Conservation (phyloP, 2,329 filamentous ascomycete genomes). For the Scytalidium sp. region DNA sequence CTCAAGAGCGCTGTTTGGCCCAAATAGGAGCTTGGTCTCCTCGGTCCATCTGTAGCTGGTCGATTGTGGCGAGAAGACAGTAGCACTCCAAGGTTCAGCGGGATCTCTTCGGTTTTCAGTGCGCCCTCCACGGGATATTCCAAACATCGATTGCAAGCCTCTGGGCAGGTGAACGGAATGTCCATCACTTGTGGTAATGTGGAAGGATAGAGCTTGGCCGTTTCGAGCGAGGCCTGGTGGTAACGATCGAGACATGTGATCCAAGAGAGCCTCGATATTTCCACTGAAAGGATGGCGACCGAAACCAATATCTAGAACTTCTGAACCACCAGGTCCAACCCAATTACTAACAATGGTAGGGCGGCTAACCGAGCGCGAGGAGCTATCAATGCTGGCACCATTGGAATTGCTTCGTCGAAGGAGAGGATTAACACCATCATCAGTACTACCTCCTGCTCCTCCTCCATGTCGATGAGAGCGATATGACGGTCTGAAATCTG, state of each 20-base stretch:
- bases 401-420: constrained; percentile 58
- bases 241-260: constrained; percentile 27
- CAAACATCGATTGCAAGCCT: constrained; percentile 46
- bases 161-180: constrained; percentile 43
- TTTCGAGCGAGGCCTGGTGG: constrained; percentile 34
- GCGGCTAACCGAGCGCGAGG: constrained; percentile 35
- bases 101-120: constrained; percentile 19
- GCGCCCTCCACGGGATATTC: constrained; percentile 22
- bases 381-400: constrained; percentile 39
- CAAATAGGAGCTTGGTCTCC: constrained; percentile 85
- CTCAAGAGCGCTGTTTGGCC: constrained; percentile 57
- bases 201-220: constrained; percentile 56
- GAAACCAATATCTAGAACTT: constrained; percentile 28
- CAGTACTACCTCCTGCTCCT: constrained; percentile 49
- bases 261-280: constrained; percentile 20
- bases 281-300: constrained; percentile 21
- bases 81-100: constrained; percentile 26
- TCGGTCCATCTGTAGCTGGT: constrained; percentile 83
- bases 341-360: constrained; percentile 45
- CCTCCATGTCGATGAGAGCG: constrained; percentile 51
- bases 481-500: constrained; percentile 38
- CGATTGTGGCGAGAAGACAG: constrained; percentile 62
- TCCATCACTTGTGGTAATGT: constrained; percentile 49
- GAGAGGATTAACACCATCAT: constrained; percentile 85
- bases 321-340: constrained; percentile 37